Evolutionary conservation across 805 yeast genomes (phyloP).

Genomic region (Kuraishia capsulata): DNA sequence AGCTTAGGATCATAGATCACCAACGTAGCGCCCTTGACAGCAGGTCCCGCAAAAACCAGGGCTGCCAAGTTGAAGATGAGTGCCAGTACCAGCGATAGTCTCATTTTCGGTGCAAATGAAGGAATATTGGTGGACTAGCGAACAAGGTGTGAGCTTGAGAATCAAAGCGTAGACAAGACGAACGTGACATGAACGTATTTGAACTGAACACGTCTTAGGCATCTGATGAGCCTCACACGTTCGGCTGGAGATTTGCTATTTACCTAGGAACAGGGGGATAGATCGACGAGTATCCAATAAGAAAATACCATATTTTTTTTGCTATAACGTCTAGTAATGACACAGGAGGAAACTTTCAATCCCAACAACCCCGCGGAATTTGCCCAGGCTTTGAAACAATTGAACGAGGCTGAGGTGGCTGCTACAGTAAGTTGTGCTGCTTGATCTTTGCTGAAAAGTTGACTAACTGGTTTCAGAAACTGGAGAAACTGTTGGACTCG

Average conservation of each 20-base stretch:
- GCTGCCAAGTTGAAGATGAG: not conserved
- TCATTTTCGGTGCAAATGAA: slow-evolving; percentile 4
- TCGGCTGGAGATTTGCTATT: too few species aligned
- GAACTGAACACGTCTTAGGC: too few species aligned
- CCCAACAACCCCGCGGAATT: slow-evolving; percentile 22
- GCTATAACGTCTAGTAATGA: too few species aligned
- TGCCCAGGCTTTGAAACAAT: slow-evolving; percentile 48
- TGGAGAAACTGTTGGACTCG: slow-evolving; percentile 57
- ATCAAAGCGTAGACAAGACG: too few species aligned
- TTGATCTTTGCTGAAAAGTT: not conserved
- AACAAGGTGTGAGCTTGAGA: too few species aligned
- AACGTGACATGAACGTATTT: too few species aligned
- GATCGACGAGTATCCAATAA: too few species aligned
- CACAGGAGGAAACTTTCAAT: slow-evolving; percentile 17
- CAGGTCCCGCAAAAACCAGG: not conserved
- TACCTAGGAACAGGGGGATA: too few species aligned
- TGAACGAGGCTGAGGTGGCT: slow-evolving; percentile 62
- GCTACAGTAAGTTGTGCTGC: slow-evolving; percentile 29
- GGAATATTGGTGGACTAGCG: slow-evolving; percentile 1
- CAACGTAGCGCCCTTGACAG: slow-evolving; percentile 2
- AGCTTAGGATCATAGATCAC: slow-evolving; percentile 5
- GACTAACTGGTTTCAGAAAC: slow-evolving; percentile 15
- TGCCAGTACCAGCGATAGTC: not conserved
- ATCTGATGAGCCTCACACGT: too few species aligned
- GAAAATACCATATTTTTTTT: too few species aligned